A percentile compares a stretch with the other conserved stretches of the same genome.
These are phyloP conservation scores for Geopyxis carbonaria DNA, from an alignment of 495 filamentous ascomycete genomes.

Conservation along the genomic window DNA sequence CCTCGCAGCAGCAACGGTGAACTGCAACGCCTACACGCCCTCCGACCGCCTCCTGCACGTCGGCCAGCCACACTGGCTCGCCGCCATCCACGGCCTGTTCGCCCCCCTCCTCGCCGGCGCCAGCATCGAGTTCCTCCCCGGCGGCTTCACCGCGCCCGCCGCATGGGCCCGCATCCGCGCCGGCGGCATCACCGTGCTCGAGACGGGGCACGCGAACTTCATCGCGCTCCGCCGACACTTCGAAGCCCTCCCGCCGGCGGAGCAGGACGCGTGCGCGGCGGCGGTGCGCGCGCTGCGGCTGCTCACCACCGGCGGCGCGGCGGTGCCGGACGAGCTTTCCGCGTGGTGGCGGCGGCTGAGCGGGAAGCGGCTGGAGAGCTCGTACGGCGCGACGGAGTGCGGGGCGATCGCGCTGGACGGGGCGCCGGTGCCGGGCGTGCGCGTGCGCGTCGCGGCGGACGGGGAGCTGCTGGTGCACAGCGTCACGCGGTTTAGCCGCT, in stretches of 20 bases:
- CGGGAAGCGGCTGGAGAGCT: no score
- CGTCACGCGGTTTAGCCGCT: slow-evolving; percentile 67
- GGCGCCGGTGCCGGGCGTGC: slow-evolving; percentile 76
- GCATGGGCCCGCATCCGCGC: no score
- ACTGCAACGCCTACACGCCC: slow-evolving; percentile 72
- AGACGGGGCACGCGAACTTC: slow-evolving; percentile 39
- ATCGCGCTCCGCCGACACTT: slow-evolving; percentile 91
- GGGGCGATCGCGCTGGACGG: no score
- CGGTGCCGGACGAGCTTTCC: slow-evolving; percentile 77
- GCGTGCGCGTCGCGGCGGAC: slow-evolving; percentile 70
- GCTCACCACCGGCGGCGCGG: slow-evolving; percentile 78
- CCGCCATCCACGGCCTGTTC: slow-evolving; percentile 81
- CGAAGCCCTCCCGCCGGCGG: slow-evolving; percentile 62
- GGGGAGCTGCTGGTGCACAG: slow-evolving; percentile 94
- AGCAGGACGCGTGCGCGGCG: slow-evolving; percentile 41
- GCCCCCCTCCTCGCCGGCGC: slow-evolving; percentile 74
- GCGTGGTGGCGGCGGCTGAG: no score
- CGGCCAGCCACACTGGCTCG: slow-evolving; percentile 58
- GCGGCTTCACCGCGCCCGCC: slow-evolving; percentile 55
- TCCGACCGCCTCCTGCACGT: slow-evolving; percentile 71
- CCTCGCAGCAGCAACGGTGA: slow-evolving; percentile 56
- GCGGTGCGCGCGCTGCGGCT: slow-evolving; percentile 83
- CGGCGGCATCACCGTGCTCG: slow-evolving; percentile 41
- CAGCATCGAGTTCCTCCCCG: slow-evolving; percentile 79
- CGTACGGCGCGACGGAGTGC: no score